Conservation (phyloP, 257 asterid species). For the Dorcoceras hygrometricum region DNA sequence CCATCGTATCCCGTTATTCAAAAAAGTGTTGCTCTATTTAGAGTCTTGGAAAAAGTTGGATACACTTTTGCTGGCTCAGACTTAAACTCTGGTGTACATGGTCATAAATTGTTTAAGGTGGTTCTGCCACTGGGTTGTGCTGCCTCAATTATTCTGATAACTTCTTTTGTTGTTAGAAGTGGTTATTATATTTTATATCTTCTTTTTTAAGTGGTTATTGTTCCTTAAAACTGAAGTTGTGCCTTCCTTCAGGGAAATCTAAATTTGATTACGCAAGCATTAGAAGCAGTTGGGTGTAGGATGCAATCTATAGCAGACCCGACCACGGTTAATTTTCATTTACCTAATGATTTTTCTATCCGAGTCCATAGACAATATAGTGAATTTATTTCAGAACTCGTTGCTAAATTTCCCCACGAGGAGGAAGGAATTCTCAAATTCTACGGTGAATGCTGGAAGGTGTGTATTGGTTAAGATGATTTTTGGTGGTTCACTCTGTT, state of each 20-base stretch:
- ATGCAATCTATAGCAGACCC: conserved; percentile 94
- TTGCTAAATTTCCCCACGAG: conserved; percentile 83
- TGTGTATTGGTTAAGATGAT: conserved; percentile 57
- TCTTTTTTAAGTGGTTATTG: background rate
- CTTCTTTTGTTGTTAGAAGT: background rate
- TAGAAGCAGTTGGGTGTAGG: conserved; percentile 92
- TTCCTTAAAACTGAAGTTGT: conserved; percentile 12
- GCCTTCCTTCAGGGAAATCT: conserved; percentile 67
- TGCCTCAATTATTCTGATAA: background rate
- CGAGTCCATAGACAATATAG: conserved; percentile 76
- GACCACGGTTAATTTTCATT: conserved; percentile 90
- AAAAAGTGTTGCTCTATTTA: background rate
- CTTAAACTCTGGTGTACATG: background rate
- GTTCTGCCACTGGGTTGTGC: background rate
- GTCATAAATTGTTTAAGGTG: conserved; percentile 1
- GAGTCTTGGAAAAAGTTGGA: background rate
- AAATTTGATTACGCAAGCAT: conserved; percentile 90
- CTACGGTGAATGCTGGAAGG: conserved; percentile 97
- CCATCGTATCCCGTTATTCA: background rate
- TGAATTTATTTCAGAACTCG: conserved; percentile 72
- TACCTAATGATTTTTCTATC: conserved; percentile 79
- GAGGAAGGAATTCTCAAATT: conserved; percentile 79
- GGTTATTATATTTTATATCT: background rate
- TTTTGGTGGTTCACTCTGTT: conserved; percentile 23
- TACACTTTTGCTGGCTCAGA: background rate